Evolutionary conservation across 2,329 filamentous ascomycete species (phyloP), one percentile per base, ranked within the genome.

Genomic region (Zymoseptoria ardabiliae): DNA sequence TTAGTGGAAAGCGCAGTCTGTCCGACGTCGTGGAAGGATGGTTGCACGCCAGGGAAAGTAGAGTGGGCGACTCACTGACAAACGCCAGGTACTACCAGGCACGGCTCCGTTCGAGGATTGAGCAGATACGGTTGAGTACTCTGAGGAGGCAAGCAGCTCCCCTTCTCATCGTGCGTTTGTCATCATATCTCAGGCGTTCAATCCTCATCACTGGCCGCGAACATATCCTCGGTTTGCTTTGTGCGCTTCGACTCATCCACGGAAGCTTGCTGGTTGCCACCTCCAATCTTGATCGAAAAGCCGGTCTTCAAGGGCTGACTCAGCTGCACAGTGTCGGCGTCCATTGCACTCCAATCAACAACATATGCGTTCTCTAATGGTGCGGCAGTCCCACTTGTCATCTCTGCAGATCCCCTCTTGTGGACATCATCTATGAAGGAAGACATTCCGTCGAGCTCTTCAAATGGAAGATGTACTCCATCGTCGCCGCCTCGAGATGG

Each of bases 221-320:
- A 95, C 89, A 94, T 92, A 70, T 94, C 90, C 66, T 89, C 88
- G 4, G 90, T 89, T 66, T 85, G 85, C 73, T 90, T 87, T 62
- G 88, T 82, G 70, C 83, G 87, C 66, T 82, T 78, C 64, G 78
- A 69, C 59, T 70, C 54, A 35, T 57, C 25, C 21, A 62, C 53
- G n/a, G 21, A 11, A 4, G 50, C 35, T 55, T 58, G 56, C 25
- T 61, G 68, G 17, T n/a, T 45, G 11, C 35, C 35, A n/a, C 17
- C 17, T 17, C 35, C 35, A 13, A 45, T 45, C 68, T 61, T 72
- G 74, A 53, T 67, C 17, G 54, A 54, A 19, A 55, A 54, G 2
- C 54, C 58, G 19, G 49, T 28, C 50, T 66, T 65, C 50, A 69
- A 59, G 54, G 69, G 65, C 60, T 71, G 63, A 53, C 70, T 67